phyloP scores from a whole-genome alignment of 2,329 filamentous ascomycete species.

The Cladobotryum protrusum region DNA sequence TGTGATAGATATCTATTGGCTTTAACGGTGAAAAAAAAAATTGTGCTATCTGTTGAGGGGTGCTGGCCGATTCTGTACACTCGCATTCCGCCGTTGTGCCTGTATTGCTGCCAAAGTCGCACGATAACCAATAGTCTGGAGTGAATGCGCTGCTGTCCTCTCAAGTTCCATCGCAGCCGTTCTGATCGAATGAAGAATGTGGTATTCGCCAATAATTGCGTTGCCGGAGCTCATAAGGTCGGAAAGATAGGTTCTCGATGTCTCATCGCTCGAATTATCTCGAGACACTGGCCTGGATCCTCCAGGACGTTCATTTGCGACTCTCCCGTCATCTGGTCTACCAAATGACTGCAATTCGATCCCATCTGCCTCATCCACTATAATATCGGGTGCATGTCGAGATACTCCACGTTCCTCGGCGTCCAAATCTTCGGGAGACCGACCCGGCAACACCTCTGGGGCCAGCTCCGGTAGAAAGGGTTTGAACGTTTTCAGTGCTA shows the following conservation, averaged over 20 bases:
- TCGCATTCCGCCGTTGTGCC: slow-evolving; percentile 34
- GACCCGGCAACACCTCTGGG: slow-evolving; percentile 20
- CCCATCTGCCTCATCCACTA: slow-evolving; percentile 32
- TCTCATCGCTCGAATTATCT: slow-evolving; percentile 22
- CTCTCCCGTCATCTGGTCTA: slow-evolving; percentile 19
- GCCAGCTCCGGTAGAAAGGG: slow-evolving; percentile 25
- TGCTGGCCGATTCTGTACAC: slow-evolving; percentile 17
- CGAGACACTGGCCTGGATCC: slow-evolving; percentile 21
- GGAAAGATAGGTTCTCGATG: slow-evolving; percentile 33
- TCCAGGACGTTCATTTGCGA: slow-evolving; percentile 15
- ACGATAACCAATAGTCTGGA: slow-evolving; percentile 50
- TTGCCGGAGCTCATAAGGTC: slow-evolving; percentile 51
- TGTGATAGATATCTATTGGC: not conserved
- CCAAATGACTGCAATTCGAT: slow-evolving; percentile 39
- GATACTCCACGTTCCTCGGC: slow-evolving; percentile 50
- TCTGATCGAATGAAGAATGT: slow-evolving; percentile 44
- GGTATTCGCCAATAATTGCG: slow-evolving; percentile 47
- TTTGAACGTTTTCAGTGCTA: slow-evolving; percentile 37
- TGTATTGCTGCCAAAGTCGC: slow-evolving; percentile 48
- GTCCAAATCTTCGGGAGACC: slow-evolving; percentile 45
- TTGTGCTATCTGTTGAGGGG: slow-evolving; percentile 16
- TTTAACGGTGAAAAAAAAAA: not conserved
- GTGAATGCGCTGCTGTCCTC: slow-evolving; percentile 42
- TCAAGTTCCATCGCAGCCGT: slow-evolving; percentile 42
- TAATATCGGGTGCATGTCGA: slow-evolving; percentile 31